Evolutionary conservation across 1,139 yeast genomes (phyloP).

Genomic region (Pichia sp.): DNA sequence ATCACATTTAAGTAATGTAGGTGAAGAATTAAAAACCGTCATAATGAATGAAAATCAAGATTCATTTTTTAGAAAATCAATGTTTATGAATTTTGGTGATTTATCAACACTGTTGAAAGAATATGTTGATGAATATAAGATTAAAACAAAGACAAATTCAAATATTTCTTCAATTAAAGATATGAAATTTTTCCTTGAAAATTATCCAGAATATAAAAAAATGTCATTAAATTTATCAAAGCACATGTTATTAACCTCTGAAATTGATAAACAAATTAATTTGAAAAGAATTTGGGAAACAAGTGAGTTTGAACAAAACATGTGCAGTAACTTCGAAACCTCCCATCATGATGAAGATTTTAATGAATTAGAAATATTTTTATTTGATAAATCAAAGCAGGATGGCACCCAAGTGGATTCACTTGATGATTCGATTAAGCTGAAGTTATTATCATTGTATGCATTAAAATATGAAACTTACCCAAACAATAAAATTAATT

Average conservation of each 20-base stretch:
- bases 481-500: constrained; percentile 35
- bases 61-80: constrained; percentile 66
- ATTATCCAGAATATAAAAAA: constrained; percentile 88
- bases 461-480: constrained; percentile 56
- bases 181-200: constrained; percentile 83
- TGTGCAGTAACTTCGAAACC: constrained; percentile 54
- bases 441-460: constrained; percentile 64
- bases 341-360: constrained; percentile 42
- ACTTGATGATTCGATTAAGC: constrained; percentile 39
- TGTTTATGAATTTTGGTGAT: constrained; percentile 91
- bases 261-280: constrained; percentile 66
- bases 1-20: constrained; percentile 38
- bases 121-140: constrained; percentile 77
- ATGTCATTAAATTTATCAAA: constrained; percentile 86
- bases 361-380: constrained; percentile 39
- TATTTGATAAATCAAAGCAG: constrained; percentile 26
- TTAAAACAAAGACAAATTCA: constrained; percentile 67
- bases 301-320: constrained; percentile 83
- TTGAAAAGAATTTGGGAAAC: constrained; percentile 67
- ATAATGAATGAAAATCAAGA: constrained; percentile 67
- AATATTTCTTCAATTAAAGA: constrained; percentile 76
- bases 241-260: constrained; percentile 85
- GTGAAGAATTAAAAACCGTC: constrained; percentile 50
- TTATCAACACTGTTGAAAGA: constrained; percentile 82
- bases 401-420: constrained; percentile 21